phyloP scores from a whole-genome alignment of 805 yeast species.

The Saturnispora galanensis region DNA sequence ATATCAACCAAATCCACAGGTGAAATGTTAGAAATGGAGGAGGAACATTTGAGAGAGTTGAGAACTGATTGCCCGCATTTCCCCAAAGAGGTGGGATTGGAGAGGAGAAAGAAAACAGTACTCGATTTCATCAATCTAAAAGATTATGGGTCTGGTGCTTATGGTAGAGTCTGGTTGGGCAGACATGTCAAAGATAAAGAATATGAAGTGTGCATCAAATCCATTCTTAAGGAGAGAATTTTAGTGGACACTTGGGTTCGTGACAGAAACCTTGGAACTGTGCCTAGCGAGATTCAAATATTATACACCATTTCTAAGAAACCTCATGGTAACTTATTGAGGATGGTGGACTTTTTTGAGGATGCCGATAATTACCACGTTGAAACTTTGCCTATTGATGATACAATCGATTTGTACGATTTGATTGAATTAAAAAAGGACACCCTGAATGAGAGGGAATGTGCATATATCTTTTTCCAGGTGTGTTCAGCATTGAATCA shows the following conservation, averaged over 20 bases:
- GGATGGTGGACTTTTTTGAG: slow-evolving; percentile 84
- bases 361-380: slow-evolving; percentile 83
- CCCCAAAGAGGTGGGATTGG: slow-evolving; percentile 54
- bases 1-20: not conserved
- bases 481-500: slow-evolving; percentile 71
- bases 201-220: slow-evolving; percentile 70
- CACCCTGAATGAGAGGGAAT: slow-evolving; percentile 64
- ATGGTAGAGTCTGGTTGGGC: slow-evolving; percentile 84
- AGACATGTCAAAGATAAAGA: slow-evolving; percentile 51
- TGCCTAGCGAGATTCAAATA: slow-evolving; percentile 93
- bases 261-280: slow-evolving; percentile 82
- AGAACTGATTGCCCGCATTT: slow-evolving; percentile 22
- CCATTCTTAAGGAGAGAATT: slow-evolving; percentile 86
- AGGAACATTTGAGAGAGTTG: slow-evolving; percentile 25
- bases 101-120: slow-evolving; percentile 61
- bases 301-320: slow-evolving; percentile 68
- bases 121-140: slow-evolving; percentile 62
- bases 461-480: slow-evolving; percentile 69
- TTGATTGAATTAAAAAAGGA: slow-evolving; percentile 76
- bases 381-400: slow-evolving; percentile 50
- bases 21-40: slow-evolving; percentile 9
- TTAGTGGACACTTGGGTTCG: slow-evolving; percentile 97
- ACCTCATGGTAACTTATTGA: slow-evolving; percentile 83
- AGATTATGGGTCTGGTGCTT: slow-evolving; percentile 92
- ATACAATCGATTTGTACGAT: slow-evolving; percentile 85